These are phyloP conservation scores for Cercospora sesami DNA, from an alignment of 2,329 filamentous ascomycete species.

Conservation along the genomic window DNA sequence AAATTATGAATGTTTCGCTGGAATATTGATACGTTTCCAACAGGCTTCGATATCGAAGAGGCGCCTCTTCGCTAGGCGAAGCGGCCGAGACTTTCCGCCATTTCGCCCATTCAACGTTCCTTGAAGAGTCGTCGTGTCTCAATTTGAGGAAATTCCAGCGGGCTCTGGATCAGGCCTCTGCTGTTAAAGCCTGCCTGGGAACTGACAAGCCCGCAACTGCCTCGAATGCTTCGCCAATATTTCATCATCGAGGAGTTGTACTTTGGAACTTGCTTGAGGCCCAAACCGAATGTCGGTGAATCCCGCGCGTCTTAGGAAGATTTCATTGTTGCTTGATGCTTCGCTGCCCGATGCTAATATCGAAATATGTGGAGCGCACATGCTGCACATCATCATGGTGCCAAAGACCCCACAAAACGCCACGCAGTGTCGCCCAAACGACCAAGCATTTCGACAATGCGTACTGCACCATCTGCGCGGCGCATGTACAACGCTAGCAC, in stretches of 20 bases:
- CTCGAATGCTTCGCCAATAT: neutral
- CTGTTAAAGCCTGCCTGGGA: neutral
- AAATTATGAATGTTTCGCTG: neutral
- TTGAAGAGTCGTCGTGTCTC: neutral
- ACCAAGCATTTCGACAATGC: constrained; percentile 5
- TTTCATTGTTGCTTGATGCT: neutral
- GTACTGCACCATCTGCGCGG: constrained; percentile 12
- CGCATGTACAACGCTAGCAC: constrained; percentile 57
- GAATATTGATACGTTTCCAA: neutral
- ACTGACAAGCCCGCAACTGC: neutral
- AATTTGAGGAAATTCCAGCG: neutral
- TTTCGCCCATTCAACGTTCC: neutral
- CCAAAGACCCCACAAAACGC: constrained; percentile 9
- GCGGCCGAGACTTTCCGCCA: neutral
- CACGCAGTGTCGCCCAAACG: neutral
- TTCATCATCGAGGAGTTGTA: neutral
- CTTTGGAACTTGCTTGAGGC: neutral
- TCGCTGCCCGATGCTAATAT: neutral
- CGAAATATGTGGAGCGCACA: neutral
- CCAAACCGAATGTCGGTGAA: neutral
- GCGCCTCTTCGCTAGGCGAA: neutral
- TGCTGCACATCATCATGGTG: constrained; percentile 5
- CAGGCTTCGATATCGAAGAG: neutral
- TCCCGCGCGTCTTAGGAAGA: neutral
- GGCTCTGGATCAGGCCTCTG: neutral